Base-by-base conservation (phyloP, 2,329 filamentous ascomycete genomes). In the Pestalotiopsis sp. region DNA sequence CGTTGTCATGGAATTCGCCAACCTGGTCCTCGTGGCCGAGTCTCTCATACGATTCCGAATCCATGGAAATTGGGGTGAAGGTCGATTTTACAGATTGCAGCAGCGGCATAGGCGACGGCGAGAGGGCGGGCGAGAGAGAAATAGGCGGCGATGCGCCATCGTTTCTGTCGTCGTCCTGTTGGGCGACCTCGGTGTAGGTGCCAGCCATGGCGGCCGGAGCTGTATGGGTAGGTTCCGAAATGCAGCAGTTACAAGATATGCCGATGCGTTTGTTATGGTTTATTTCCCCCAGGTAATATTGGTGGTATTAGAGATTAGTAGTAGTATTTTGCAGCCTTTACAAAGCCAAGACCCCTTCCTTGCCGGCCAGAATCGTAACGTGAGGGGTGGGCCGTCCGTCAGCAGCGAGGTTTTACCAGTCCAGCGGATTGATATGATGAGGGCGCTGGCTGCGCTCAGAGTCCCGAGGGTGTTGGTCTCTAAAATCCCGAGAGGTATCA, bases 51-150 rank as follows among this genome's bases (percentile, higher is more conserved):
- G 72, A 69, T 52, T 78, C 74, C 69, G 73, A 75, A 44, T 76
- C 71, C 75, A 77, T 75, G 11, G 76, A 78, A 61, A 78, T 66
- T 3, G 76, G 76, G n/a, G 76, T 78, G 65, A 76, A 75, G 10
- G 74, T 73, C 17, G 74, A 71, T 58, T 74, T 71, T 55, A 73
- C 64, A 55, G 70, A 61, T 4, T 70, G 70, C 14, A 78, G 71
- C 64, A 77, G 75, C 58, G 75, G 73, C 73, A 76, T 75, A 7
- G 76, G 74, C 63, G 75, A 77, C n/a, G 73, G 73, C 48, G 76
- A 77, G 59, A 66, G 73, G 10, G 72, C 72, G 13, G 75, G 74
- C 39, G 75, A 77, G 14, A 74, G 68, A 22, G 74, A 74, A 22
- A 68, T 66, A 26, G 73, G 71, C 55, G 73, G 72, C 14, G 75